Base-by-base conservation (phyloP, 108 stramenopile genomes). In the Cyclostephanos invisitatus region DNA sequence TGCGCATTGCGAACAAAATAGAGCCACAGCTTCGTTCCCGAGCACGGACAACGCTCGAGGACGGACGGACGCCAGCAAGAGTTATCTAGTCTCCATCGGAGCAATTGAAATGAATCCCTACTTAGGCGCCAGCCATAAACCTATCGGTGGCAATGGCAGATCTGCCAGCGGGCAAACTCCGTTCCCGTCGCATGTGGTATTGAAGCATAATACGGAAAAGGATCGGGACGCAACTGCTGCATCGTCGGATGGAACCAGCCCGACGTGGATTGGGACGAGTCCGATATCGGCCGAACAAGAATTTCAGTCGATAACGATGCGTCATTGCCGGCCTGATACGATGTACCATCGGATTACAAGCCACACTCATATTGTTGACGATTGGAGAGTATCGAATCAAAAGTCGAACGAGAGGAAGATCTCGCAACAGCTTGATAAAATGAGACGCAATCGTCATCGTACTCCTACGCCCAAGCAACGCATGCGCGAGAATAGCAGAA, bases 251-350 rank as follows among this genome's bases (percentile, higher is more conserved):
- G 60, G 36, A 18, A 61, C 60, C 0, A 12, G 32, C 17, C 28
- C 60, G 36, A 61, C 60, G 7, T 61, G n/a, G 17, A 42, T 61
- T n/a, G 60, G 10, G 60, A 61, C 60, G n/a, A 61, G 60, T 42
- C 60, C 60, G 21, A 9, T 40, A 6, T 44, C 40, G 5, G 28
- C 60, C 2, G 60, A 61, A 4, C 60, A 61, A 61, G 21, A 61
- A 1, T n/a, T 40, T 17, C 60, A 36, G 38, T 0, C 37, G 4
- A 37, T 40, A 22, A 15, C 29, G 10, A 14, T 59, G 58, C 36
- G 9, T 38, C 9, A 61, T 36, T 18, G 36, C 0, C 0, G 28
- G 10, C 3, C 22, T 32, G 28, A 36, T 7, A 40, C 18, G 17
- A 18, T 3, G n/a, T 6, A 5, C 3, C 60, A 61, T 21, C 17